phyloP scores from a whole-genome alignment of 1,139 yeast genomes.

The Saccharomyces hybrid region DNA sequence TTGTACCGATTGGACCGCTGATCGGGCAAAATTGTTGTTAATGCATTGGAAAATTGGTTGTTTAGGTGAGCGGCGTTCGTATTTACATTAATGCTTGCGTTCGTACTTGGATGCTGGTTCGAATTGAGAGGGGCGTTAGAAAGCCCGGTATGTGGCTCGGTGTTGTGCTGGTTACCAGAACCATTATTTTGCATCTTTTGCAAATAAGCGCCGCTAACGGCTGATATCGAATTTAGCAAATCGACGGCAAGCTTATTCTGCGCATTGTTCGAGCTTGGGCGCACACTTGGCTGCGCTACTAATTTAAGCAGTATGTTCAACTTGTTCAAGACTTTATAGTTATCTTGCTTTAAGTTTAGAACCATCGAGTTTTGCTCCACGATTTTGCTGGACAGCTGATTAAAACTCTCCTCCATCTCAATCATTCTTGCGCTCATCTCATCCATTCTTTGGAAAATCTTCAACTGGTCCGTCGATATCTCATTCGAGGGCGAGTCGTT shows the following conservation, averaged over 20 bases:
- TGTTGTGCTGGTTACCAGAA: neutral
- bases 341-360: slow-evolving; percentile 1
- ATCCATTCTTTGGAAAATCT: slow-evolving; percentile 28
- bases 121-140: neutral
- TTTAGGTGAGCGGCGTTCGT: neutral
- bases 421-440: slow-evolving; percentile 27
- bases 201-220: slow-evolving; percentile 23
- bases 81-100: slow-evolving; percentile 1
- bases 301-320: slow-evolving; percentile 5
- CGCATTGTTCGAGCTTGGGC: neutral
- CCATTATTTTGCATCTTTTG: slow-evolving; percentile 10
- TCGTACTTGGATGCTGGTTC: neutral
- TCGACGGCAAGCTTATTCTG: slow-evolving; percentile 20
- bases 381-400: slow-evolving; percentile 18
- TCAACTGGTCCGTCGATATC: slow-evolving; percentile 4
- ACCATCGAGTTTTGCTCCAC: slow-evolving; percentile 14
- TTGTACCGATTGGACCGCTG: neutral
- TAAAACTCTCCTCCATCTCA: slow-evolving; percentile 27
- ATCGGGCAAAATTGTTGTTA: neutral
- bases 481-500: neutral
- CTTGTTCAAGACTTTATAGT: slow-evolving; percentile 2
- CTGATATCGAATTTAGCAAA: slow-evolving; percentile 26
- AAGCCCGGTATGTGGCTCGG: neutral
- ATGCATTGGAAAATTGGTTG: neutral
- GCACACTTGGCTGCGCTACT: slow-evolving; percentile 5